Conservation (phyloP, 2,329 filamentous ascomycete species). For the Allantophomopsis lycopodina region DNA sequence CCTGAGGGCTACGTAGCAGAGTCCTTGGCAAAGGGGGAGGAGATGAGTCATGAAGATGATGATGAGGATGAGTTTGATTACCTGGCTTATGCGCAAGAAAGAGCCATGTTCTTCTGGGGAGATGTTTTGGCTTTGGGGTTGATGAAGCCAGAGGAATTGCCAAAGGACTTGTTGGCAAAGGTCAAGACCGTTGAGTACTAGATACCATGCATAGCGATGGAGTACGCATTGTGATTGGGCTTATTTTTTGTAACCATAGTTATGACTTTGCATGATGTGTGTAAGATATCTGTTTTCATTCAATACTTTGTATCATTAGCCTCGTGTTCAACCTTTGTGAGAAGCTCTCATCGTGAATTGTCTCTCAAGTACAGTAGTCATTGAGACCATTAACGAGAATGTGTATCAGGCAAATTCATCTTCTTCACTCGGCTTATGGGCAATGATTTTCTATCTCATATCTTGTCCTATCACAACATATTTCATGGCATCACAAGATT, state of each 20-base stretch:
- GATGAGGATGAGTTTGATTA: constrained; percentile 78
- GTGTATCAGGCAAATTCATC: neutral
- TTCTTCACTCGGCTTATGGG: neutral
- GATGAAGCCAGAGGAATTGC: constrained; percentile 62
- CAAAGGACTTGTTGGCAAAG: constrained; percentile 44
- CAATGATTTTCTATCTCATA: too few species aligned
- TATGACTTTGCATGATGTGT: neutral
- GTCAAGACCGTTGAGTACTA: constrained; percentile 60
- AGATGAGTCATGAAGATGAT: constrained; percentile 9
- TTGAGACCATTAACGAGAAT: neutral
- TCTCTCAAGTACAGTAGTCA: too few species aligned
- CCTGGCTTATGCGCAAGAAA: constrained; percentile 76
- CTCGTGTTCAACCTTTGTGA: too few species aligned
- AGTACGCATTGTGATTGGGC: too few species aligned
- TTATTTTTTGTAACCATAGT: neutral
- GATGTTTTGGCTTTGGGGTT: constrained; percentile 72
- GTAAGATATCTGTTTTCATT: neutral
- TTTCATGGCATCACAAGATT: constrained; percentile 5
- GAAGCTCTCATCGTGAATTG: too few species aligned
- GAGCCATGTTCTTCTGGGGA: constrained; percentile 89
- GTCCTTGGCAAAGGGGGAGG: constrained; percentile 6
- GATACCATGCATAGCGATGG: too few species aligned
- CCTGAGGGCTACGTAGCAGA: constrained; percentile 9
- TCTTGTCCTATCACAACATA: too few species aligned
- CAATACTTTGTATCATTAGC: neutral